Base-by-base conservation (phyloP, 257 asterid species). In the Solanum paucissectum region DNA sequence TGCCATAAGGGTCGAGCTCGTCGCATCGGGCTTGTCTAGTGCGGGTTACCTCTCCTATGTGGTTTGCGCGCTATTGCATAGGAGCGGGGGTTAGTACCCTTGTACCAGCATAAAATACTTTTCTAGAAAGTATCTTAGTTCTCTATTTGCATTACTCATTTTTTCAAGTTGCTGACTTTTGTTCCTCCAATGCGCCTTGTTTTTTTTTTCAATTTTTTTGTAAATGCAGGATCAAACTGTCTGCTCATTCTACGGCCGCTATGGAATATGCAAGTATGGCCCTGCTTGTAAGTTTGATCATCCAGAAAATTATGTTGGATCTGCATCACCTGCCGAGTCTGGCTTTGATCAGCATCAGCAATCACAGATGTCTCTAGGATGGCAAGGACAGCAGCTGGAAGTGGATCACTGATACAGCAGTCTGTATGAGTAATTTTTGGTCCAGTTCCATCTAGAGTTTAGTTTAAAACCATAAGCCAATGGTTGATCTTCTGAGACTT, bases 211-310 rank as follows among this genome's bases (percentile, higher is more conserved):
- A 21, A 4, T 5, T 75, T 87, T 46, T 46, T 49, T 34, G 32
- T 74, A 81, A 37, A 86, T 92, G 88, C 93, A 96, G 98, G 99
- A 94, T 87, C 96, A 94, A 90, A 92, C 96, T 69, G 89, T 95
- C 84, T 96, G 99, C 91, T 89, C 96, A 12, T 93, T 91, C 91
- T 96, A 94, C 88, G 93, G 92, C 55, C 95, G 95, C 33, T 96
- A 94, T 38, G 99, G 98, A 81, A 96, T 95, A 76, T 96, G 99
- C 98, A 96, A 96, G 94, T 95, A 87, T 36, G 98, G 99, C 69
- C 98, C 98, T 9, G 94, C 96, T 66, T 96, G 99, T 91, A 94
- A 92, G 87, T 96, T 92, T 46, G 96, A 96, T 89, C 99, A 96
- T 88, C 98, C 99, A 3, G 90, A 94, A 66, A 91, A 90, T 87